phyloP scores from a whole-genome alignment of 108 stramenopile genomes.

The Mediolabrus comicus region DNA sequence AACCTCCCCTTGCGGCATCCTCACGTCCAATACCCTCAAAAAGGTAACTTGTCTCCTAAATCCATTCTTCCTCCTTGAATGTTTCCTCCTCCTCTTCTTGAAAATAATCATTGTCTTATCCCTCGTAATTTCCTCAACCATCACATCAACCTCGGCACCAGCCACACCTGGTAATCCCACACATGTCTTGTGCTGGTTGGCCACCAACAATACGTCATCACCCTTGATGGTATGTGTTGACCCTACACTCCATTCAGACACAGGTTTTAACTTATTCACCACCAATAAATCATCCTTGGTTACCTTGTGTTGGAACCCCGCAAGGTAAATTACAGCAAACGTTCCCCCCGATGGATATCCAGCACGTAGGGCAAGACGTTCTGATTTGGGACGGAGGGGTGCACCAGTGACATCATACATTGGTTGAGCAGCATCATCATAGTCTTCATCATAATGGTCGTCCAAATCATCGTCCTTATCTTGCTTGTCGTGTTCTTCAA shows the following conservation, averaged over 20 bases:
- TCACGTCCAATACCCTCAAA: slow-evolving; percentile 81
- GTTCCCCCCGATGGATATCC: slow-evolving; percentile 78
- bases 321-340: slow-evolving; percentile 74
- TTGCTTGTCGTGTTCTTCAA: slow-evolving; percentile 28
- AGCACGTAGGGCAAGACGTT: slow-evolving; percentile 55
- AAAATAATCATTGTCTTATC: slow-evolving; percentile 87
- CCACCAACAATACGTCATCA: slow-evolving; percentile 68
- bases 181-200: slow-evolving; percentile 61
- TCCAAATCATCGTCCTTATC: slow-evolving; percentile 33
- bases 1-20: slow-evolving; percentile 55
- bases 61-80: slow-evolving; percentile 85
- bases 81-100: slow-evolving; percentile 89
- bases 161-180: slow-evolving; percentile 80
- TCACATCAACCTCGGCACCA: slow-evolving; percentile 78
- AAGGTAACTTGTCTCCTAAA: slow-evolving; percentile 79
- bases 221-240: slow-evolving; percentile 65
- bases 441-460: slow-evolving; percentile 40
- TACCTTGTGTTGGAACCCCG: slow-evolving; percentile 86
- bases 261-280: slow-evolving; percentile 73
- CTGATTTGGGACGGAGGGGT: slow-evolving; percentile 53
- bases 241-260: slow-evolving; percentile 63
- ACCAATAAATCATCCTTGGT: slow-evolving; percentile 80
- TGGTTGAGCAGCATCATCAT: slow-evolving; percentile 33
- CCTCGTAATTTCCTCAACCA: slow-evolving; percentile 89
- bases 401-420: slow-evolving; percentile 65